These are phyloP conservation scores for Leptoxyphium fumago DNA, from an alignment of 2,329 filamentous ascomycete genomes.

Conservation along the genomic window DNA sequence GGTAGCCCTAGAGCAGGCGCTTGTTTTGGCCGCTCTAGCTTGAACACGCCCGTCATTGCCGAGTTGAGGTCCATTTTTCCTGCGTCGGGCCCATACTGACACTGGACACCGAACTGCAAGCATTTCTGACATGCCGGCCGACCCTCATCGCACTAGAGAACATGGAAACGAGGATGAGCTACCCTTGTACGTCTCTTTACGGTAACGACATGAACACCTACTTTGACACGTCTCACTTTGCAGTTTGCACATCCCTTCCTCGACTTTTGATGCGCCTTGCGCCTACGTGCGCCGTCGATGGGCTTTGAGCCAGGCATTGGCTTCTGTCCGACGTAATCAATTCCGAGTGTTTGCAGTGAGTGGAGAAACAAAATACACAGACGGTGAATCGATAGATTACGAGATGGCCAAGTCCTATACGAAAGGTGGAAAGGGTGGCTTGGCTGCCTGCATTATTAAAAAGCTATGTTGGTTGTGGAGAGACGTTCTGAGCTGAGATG, in stretches of 20 bases:
- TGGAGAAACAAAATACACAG: too few species aligned
- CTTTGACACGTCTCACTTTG: conserved; percentile 40
- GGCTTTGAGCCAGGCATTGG: not conserved
- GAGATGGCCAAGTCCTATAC: too few species aligned
- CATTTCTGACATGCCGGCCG: conserved; percentile 38
- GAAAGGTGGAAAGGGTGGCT: too few species aligned
- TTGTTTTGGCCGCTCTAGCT: conserved; percentile 2
- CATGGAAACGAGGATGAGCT: too few species aligned
- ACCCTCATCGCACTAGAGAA: conserved; percentile 37
- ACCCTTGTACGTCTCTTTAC: too few species aligned
- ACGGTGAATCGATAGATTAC: too few species aligned
- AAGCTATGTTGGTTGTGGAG: too few species aligned
- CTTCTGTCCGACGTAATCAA: too few species aligned
- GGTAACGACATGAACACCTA: conserved; percentile 8
- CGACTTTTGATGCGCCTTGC: conserved; percentile 35
- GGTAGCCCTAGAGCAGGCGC: not conserved
- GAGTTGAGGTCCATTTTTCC: conserved; percentile 8
- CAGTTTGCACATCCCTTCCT: conserved; percentile 42
- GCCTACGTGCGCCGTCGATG: conserved; percentile 4
- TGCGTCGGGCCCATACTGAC: conserved; percentile 27
- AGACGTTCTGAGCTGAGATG: too few species aligned
- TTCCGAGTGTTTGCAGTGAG: too few species aligned
- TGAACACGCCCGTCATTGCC: conserved; percentile 11
- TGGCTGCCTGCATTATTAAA: too few species aligned
- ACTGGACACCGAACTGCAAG: conserved; percentile 31